A percentile compares a stretch with the other conserved stretches of the same genome.
Conservation (phyloP, 768 basidiomycete species). For the Leccinum broughii region DNA sequence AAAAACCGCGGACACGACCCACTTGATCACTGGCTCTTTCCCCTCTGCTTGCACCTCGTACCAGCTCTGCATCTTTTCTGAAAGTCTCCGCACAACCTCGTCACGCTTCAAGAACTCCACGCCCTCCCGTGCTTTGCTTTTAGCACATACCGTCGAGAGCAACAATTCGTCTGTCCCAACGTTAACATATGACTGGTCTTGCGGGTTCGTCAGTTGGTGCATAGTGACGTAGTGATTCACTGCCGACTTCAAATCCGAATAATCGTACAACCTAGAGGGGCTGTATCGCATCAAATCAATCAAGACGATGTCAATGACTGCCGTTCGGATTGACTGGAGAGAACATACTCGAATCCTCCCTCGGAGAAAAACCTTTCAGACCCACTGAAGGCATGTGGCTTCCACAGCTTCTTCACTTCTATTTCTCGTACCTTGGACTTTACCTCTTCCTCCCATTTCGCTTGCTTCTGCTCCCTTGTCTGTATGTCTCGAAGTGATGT, state of each 20-base stretch:
- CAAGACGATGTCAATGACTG: neutral
- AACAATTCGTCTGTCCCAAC: constrained; percentile 50
- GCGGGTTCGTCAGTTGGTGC: constrained; percentile 62
- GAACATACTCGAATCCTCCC: constrained; percentile 59
- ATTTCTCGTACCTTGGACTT: constrained; percentile 51
- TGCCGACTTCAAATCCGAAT: constrained; percentile 53
- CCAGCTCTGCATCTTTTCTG: constrained; percentile 76
- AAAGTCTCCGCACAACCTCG: constrained; percentile 53
- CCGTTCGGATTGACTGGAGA: neutral
- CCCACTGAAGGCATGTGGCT: constrained; percentile 52
- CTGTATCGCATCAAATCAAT: constrained; percentile 35
- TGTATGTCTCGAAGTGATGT: constrained; percentile 69
- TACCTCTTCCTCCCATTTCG: constrained; percentile 51
- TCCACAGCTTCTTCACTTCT: constrained; percentile 71
- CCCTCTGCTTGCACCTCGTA: constrained; percentile 60
- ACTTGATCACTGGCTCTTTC: constrained; percentile 62
- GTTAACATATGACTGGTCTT: constrained; percentile 70
- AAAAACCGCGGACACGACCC: constrained; percentile 22
- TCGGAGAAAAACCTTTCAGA: constrained; percentile 63
- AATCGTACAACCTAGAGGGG: constrained; percentile 48
- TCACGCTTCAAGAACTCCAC: constrained; percentile 67
- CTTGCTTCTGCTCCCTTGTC: constrained; percentile 58
- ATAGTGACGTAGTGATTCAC: constrained; percentile 64
- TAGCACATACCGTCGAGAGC: constrained; percentile 36
- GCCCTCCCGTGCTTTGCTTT: constrained; percentile 29